Conservation (phyloP, 805 yeast genomes). For the Nakazawaea molendinolei region DNA sequence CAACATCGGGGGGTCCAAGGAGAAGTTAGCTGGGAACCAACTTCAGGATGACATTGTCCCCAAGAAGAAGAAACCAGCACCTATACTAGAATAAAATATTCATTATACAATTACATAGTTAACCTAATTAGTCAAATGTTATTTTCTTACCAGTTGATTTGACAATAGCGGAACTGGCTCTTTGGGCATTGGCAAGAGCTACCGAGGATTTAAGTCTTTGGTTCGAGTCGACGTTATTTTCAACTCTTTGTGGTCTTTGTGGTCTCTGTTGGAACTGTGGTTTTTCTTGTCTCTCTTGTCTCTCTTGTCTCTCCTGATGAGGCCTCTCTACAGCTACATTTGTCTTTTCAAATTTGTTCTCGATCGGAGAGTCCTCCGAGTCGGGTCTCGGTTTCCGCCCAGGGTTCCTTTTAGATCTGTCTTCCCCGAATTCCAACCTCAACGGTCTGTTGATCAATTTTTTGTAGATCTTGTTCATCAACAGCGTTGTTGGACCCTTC, state of each 20-base stretch:
- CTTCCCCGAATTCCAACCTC: conserved; percentile 92
- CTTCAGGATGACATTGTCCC: conserved; percentile 14
- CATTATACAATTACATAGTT: not conserved
- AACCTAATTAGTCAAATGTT: conserved; percentile 44
- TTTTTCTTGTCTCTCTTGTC: conserved; percentile 13
- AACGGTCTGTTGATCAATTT: conserved; percentile 66
- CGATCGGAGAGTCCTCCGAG: conserved; percentile 18
- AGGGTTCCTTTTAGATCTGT: conserved; percentile 74
- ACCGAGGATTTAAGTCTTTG: conserved; percentile 68
- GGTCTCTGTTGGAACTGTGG: conserved; percentile 1
- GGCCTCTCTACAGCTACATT: conserved; percentile 15
- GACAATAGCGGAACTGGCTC: conserved; percentile 86
- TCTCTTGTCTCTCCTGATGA: conserved; percentile 8
- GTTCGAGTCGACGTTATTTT: conserved; percentile 21
- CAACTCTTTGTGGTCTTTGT: conserved; percentile 14
- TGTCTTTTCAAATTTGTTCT: conserved; percentile 13
- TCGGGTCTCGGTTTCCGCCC: conserved; percentile 24
- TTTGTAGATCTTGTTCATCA: conserved; percentile 62
- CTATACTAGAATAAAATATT: conserved; percentile 4
- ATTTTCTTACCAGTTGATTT: conserved; percentile 85
- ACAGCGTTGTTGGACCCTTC: conserved; percentile 76
- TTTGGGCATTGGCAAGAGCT: conserved; percentile 81
- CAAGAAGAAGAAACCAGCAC: conserved; percentile 11
- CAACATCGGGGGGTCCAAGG: conserved; percentile 11
- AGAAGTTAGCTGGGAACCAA: conserved; percentile 10